Percentiles rank a stretch among this genome's conserved stretches.
phyloP scores from a whole-genome alignment of 1,139 yeast genomes.

The Entelexis sorbosivorans region DNA sequence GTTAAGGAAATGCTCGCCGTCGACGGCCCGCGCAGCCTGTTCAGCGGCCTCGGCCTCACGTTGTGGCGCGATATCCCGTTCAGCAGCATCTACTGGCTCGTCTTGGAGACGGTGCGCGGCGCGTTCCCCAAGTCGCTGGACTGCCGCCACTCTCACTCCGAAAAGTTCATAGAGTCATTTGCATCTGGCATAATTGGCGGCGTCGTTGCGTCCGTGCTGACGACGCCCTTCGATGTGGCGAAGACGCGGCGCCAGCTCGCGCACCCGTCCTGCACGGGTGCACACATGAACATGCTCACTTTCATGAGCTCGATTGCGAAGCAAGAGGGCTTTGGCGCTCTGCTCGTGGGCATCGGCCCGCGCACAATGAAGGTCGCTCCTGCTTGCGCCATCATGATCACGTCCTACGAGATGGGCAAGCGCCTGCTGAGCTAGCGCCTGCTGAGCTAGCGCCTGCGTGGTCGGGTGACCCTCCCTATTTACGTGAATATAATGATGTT shows the following conservation, averaged over 20 bases:
- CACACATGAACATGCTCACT: constrained; percentile 44
- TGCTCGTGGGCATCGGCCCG: constrained; percentile 77
- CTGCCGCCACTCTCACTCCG: constrained; percentile 12
- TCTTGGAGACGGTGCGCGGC: constrained; percentile 34
- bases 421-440: constrained; percentile 10
- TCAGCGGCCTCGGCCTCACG: constrained; percentile 77
- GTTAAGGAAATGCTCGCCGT: constrained; percentile 42
- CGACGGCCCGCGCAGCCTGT: constrained; percentile 56
- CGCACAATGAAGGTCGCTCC: constrained; percentile 88
- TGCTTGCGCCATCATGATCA: constrained; percentile 96
- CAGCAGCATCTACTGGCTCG: constrained; percentile 89
- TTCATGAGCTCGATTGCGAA: constrained; percentile 51
- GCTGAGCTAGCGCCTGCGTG: constrained; percentile 3
- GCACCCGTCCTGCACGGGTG: constrained; percentile 29
- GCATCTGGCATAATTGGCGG: constrained; percentile 81
- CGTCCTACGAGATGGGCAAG: constrained; percentile 85
- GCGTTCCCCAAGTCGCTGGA: constrained; percentile 20
- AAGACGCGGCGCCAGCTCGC: constrained; percentile 80
- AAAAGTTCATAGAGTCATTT: constrained; percentile 54
- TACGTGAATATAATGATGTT: not conserved
- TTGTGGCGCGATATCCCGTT: constrained; percentile 97
- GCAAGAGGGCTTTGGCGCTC: constrained; percentile 64
- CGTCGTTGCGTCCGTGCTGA: constrained; percentile 66
- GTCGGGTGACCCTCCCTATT: too few species aligned
- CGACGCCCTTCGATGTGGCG: constrained; percentile 96